Evolutionary conservation across 1,284 basidiomycete species (phyloP).

Genomic region (Vanrija sp.): DNA sequence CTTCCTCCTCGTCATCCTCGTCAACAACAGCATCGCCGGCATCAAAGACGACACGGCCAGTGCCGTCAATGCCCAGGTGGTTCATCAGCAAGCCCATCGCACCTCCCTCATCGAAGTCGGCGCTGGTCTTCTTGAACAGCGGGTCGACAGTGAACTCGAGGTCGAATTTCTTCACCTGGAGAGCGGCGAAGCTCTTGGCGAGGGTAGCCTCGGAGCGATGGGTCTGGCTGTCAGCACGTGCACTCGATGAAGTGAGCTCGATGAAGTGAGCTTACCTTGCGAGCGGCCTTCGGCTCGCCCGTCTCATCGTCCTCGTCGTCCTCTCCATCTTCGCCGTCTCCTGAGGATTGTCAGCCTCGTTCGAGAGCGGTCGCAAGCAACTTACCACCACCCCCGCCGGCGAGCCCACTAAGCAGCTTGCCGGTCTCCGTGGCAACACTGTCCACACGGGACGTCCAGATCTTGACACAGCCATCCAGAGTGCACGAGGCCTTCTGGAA

Average conservation of each 20-base stretch:
- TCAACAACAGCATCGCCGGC: conserved; percentile 79
- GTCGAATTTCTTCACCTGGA: conserved; percentile 88
- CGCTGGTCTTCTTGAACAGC: conserved; percentile 94
- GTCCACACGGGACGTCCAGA: conserved; percentile 98
- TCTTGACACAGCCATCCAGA: conserved; percentile 97
- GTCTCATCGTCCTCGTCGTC: conserved; percentile 48
- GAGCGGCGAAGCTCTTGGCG: conserved; percentile 72
- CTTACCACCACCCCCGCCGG: conserved; percentile 51
- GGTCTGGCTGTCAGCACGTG: conserved; percentile 45
- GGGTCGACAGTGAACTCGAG: conserved; percentile 96
- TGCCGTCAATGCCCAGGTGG: conserved; percentile 78
- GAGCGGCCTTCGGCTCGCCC: conserved; percentile 32
- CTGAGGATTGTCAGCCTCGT: conserved; percentile 28
- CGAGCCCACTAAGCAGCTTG: conserved; percentile 88
- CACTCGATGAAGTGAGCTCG: neutral
- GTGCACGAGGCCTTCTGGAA: conserved; percentile 98
- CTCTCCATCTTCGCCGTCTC: conserved; percentile 58
- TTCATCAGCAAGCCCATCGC: conserved; percentile 93
- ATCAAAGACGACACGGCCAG: conserved; percentile 89
- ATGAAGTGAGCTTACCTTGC: conserved; percentile 27
- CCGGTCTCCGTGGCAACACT: conserved; percentile 95
- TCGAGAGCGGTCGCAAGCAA: conserved; percentile 1
- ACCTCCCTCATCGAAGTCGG: conserved; percentile 97
- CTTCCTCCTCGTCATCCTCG: conserved; percentile 70
- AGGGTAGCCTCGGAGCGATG: conserved; percentile 73